phyloP scores from a whole-genome alignment of 208 protist species.

The Herpetomonas samuelpessoai region DNA sequence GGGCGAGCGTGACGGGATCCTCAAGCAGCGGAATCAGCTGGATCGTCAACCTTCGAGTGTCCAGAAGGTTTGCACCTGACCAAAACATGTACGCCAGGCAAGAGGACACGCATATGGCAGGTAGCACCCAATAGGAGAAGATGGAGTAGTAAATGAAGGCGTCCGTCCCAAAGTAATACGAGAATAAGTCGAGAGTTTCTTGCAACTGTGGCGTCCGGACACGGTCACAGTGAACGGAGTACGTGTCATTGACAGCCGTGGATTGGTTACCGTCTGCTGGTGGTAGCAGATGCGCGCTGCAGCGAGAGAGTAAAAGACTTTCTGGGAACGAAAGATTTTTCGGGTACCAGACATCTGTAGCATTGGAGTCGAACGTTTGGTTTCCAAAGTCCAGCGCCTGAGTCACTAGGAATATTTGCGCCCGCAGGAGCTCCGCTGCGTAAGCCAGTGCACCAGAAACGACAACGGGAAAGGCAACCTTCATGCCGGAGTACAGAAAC shows the following conservation, averaged over 20 bases:
- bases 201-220: constrained; percentile 31
- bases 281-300: neutral
- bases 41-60: constrained; percentile 48
- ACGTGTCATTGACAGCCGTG: neutral
- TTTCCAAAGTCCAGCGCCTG: constrained; percentile 1
- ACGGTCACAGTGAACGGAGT: constrained; percentile 15
- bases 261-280: neutral
- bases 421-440: constrained; percentile 55
- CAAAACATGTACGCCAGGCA: constrained; percentile 58
- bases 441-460: constrained; percentile 39
- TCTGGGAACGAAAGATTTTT: constrained; percentile 5
- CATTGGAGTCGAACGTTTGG: neutral
- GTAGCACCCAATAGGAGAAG: constrained; percentile 56
- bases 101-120: constrained; percentile 45
- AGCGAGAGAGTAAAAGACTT: neutral
- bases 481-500: constrained; percentile 37
- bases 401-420: constrained; percentile 61
- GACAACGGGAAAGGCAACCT: constrained; percentile 52
- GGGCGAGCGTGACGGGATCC: constrained; percentile 59
- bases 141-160: constrained; percentile 62
- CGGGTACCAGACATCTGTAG: constrained; percentile 2
- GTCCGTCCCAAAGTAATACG: constrained; percentile 51
- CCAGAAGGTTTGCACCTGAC: constrained; percentile 46
- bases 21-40: constrained; percentile 60
- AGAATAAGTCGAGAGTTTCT: constrained; percentile 42